Evolutionary conservation across 1,284 basidiomycete genomes (phyloP).

Genomic region (Volvariella surrecta): DNA sequence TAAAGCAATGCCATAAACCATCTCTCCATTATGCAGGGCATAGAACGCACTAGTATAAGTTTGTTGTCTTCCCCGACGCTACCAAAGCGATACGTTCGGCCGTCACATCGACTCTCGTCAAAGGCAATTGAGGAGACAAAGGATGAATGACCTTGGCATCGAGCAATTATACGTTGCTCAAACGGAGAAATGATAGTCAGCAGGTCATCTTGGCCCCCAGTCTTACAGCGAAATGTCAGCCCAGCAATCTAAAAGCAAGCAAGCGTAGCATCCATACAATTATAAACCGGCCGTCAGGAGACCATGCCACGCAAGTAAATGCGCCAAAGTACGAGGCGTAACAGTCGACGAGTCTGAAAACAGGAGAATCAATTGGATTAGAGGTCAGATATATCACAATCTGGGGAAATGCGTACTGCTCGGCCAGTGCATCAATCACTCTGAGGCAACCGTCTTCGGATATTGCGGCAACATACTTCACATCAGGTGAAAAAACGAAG

Average conservation of each 20-base stretch:
- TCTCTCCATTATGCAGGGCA: background rate
- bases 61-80: conserved; percentile 95
- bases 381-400: conserved; percentile 1
- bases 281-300: conserved; percentile 90
- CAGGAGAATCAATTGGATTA: conserved; percentile 8
- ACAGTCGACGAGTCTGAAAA: conserved; percentile 70
- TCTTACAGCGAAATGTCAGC: conserved; percentile 20
- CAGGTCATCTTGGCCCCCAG: conserved; percentile 79
- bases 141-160: conserved; percentile 94
- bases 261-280: conserved; percentile 41
- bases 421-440: conserved; percentile 78
- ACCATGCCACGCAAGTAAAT: conserved; percentile 87
- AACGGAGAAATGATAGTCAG: conserved; percentile 88
- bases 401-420: conserved; percentile 50
- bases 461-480: conserved; percentile 77
- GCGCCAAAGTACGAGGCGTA: conserved; percentile 91
- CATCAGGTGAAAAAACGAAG: conserved; percentile 87
- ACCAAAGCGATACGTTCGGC: conserved; percentile 83
- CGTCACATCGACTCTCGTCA: conserved; percentile 80
- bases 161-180: conserved; percentile 89
- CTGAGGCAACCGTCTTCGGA: conserved; percentile 86
- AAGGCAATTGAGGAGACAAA: conserved; percentile 89
- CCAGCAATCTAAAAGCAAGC: background rate
- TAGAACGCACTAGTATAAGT: conserved; percentile 61
- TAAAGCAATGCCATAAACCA: conserved; percentile 20